Evolutionary conservation across 1,284 basidiomycete species (phyloP).

Genomic region (Cystobasidium sp.): DNA sequence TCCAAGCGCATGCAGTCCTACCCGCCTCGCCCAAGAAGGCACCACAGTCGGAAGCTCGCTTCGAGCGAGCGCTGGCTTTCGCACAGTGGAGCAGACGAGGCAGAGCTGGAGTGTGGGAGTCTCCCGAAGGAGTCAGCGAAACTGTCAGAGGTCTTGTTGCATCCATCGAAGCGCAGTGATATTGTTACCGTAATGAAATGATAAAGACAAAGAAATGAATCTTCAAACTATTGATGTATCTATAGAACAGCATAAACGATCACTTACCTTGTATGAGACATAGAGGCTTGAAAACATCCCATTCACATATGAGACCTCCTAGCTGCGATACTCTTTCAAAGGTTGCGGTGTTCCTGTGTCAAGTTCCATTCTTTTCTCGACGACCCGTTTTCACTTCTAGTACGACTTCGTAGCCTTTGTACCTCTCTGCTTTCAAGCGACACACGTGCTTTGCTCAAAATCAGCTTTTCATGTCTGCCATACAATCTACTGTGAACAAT

Average conservation of each 20-base stretch:
- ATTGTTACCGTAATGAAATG: not conserved
- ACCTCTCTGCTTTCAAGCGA: too few species aligned
- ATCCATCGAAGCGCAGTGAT: not conserved
- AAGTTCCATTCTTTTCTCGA: too few species aligned
- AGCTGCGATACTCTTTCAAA: too few species aligned
- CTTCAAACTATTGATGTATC: constrained; percentile 3
- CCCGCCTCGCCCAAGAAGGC: not conserved
- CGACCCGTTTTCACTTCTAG: too few species aligned
- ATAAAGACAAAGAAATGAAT: not conserved
- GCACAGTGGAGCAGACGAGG: constrained; percentile 13
- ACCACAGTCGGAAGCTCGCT: not conserved
- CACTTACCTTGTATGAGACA: not conserved
- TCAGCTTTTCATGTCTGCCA: too few species aligned
- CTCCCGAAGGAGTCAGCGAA: constrained; percentile 11
- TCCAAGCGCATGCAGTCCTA: not conserved
- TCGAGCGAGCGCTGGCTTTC: constrained; percentile 15
- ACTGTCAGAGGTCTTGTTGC: not conserved
- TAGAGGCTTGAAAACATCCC: too few species aligned
- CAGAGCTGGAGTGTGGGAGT: constrained; percentile 18
- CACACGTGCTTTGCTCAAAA: too few species aligned
- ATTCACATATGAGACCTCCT: too few species aligned
- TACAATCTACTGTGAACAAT: not conserved
- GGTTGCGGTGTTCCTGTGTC: too few species aligned
- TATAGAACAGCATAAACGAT: not conserved
- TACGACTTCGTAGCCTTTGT: too few species aligned